These are phyloP conservation scores for Cokeromyces recurvatus DNA, from an alignment of 371 early-diverging fungal species.

Conservation along the genomic window DNA sequence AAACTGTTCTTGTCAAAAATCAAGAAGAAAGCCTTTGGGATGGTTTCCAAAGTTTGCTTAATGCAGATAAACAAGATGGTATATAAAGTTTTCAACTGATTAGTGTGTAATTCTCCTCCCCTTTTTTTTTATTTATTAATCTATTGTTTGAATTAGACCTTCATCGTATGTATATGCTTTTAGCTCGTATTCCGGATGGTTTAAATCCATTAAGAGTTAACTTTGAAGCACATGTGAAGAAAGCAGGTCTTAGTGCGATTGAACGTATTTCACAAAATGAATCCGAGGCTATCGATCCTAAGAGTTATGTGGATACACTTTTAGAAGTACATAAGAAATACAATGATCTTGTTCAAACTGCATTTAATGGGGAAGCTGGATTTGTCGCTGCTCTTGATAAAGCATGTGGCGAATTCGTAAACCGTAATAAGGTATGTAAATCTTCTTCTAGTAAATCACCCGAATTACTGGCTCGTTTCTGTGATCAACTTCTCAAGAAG, in stretches of 20 bases:
- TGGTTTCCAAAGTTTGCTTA: constrained; percentile 85
- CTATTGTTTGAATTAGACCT: constrained; percentile 53
- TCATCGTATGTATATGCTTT: constrained; percentile 76
- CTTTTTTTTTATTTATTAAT: background rate
- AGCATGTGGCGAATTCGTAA: constrained; percentile 91
- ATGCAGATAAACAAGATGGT: constrained; percentile 79
- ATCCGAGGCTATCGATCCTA: constrained; percentile 59
- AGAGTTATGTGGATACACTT: constrained; percentile 78
- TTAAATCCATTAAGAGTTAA: constrained; percentile 74
- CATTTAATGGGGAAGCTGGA: constrained; percentile 84
- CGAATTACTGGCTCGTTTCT: constrained; percentile 81
- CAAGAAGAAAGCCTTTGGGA: constrained; percentile 78
- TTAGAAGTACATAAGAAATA: constrained; percentile 80
- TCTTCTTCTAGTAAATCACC: constrained; percentile 71
- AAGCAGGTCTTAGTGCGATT: constrained; percentile 80
- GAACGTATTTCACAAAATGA: constrained; percentile 72
- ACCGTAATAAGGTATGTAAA: constrained; percentile 81
- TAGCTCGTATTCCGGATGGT: constrained; percentile 79
- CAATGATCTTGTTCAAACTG: constrained; percentile 63
- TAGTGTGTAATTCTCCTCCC: background rate
- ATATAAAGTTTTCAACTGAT: background rate
- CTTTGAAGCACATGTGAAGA: constrained; percentile 81
- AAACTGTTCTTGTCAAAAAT: constrained; percentile 77
- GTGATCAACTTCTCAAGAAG: constrained; percentile 82
- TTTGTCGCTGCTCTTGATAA: constrained; percentile 90